phyloP scores from a whole-genome alignment of 768 basidiomycete genomes.

The Mycena vitilis region DNA sequence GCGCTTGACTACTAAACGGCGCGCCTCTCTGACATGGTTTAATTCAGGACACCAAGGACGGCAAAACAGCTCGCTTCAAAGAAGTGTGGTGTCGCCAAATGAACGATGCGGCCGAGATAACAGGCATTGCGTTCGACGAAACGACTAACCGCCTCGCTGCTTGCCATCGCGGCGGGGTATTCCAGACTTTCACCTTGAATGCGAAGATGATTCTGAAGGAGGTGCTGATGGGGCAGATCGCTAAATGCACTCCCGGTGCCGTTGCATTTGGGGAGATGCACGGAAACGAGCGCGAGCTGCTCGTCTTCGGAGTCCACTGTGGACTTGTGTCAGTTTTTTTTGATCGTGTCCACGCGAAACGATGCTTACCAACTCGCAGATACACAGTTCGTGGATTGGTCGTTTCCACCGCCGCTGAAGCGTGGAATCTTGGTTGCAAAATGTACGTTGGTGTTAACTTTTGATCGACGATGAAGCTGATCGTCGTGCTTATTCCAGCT shows the following conservation, averaged over 20 bases:
- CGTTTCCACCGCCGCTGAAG: conserved; percentile 13
- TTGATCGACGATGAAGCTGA: not conserved
- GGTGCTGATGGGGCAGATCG: conserved; percentile 33
- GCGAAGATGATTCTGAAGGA: conserved; percentile 26
- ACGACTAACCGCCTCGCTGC: conserved; percentile 33
- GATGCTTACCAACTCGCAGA: conserved; percentile 20
- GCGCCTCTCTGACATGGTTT: conserved; percentile 22
- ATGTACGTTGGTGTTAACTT: conserved; percentile 33
- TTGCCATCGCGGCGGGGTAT: conserved; percentile 33
- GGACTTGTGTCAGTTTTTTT: conserved; percentile 36
- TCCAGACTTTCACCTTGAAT: conserved; percentile 35
- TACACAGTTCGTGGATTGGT: conserved; percentile 32
- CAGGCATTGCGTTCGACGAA: conserved; percentile 37
- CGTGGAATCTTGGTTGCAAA: conserved; percentile 28
- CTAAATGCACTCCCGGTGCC: conserved; percentile 31
- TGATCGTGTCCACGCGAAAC: not conserved
- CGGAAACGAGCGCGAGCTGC: conserved; percentile 28
- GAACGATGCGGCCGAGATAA: conserved; percentile 32
- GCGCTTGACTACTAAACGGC: conserved; percentile 3
- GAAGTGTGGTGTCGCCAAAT: conserved; percentile 4
- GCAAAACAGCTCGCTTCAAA: conserved; percentile 17
- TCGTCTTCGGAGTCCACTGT: conserved; percentile 36
- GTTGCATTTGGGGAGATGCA: conserved; percentile 35
- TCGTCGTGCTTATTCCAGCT: conserved; percentile 10
- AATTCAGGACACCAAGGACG: conserved; percentile 14